phyloP scores from a whole-genome alignment of 306 rosid species.

The Quercus wislizeni region DNA sequence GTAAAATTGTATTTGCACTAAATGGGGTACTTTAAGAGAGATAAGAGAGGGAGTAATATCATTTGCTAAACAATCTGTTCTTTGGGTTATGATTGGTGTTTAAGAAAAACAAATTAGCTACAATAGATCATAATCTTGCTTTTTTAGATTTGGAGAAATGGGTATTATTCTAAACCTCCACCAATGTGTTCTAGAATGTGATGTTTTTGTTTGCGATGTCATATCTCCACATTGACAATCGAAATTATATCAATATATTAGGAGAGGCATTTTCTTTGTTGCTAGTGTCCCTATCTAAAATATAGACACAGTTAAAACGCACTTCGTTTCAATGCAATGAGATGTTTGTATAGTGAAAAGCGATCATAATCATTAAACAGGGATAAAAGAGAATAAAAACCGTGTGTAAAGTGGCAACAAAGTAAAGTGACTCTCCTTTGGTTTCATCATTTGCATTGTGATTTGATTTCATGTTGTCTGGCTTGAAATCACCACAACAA shows the following conservation, averaged over 20 bases:
- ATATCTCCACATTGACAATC: conserved; percentile 5
- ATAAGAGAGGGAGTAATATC: conserved; percentile 22
- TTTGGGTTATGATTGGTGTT: not conserved
- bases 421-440: conserved; percentile 33
- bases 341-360: conserved; percentile 37
- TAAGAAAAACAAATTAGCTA: not conserved
- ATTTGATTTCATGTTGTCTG: not conserved
- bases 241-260: conserved; percentile 16
- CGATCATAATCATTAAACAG: conserved; percentile 28
- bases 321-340: conserved; percentile 29
- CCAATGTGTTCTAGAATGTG: conserved; percentile 18
- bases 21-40: not conserved
- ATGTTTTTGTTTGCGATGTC: conserved; percentile 33
- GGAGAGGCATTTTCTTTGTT: conserved; percentile 23
- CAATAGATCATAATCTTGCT: not conserved
- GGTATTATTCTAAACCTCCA: conserved; percentile 20
- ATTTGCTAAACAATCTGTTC: conserved; percentile 15
- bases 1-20: not conserved
- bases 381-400: conserved; percentile 23
- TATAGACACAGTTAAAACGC: conserved; percentile 46
- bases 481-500: conserved; percentile 8
- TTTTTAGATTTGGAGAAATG: not conserved
- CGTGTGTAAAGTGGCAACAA: conserved; percentile 55
- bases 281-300: conserved; percentile 22
- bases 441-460: conserved; percentile 30